Evolutionary conservation across 2,329 filamentous ascomycete genomes (phyloP).

Genomic region (Clonostachys rosea): DNA sequence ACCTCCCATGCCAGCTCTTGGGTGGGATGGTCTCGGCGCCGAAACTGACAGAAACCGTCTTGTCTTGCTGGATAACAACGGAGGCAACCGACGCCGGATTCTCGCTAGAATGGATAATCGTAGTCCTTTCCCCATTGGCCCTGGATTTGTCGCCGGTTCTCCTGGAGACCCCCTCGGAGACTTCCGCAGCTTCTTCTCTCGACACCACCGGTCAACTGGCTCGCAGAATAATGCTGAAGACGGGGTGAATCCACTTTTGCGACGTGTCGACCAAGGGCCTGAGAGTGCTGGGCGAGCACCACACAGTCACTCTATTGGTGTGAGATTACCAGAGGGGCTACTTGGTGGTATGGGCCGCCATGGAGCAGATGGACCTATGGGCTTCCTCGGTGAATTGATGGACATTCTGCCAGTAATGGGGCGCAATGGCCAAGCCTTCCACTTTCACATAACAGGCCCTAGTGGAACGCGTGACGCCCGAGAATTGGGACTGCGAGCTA

Average conservation of each 20-base stretch:
- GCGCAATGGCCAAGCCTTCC: constrained; percentile 44
- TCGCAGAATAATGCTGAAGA: constrained; percentile 65
- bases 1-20: constrained; percentile 41
- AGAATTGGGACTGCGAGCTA: constrained; percentile 24
- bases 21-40: constrained; percentile 43
- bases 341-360: constrained; percentile 28
- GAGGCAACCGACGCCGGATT: constrained; percentile 22
- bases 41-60: neutral
- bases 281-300: constrained; percentile 43
- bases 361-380: constrained; percentile 44
- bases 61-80: constrained; percentile 44
- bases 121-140: constrained; percentile 52
- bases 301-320: constrained; percentile 46
- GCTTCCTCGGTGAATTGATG: constrained; percentile 51
- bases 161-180: constrained; percentile 34
- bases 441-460: constrained; percentile 53
- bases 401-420: constrained; percentile 45
- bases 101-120: constrained; percentile 34
- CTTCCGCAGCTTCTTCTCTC: constrained; percentile 43
- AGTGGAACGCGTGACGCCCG: constrained; percentile 42
- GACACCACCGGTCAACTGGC: constrained; percentile 48
- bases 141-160: constrained; percentile 44
- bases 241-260: constrained; percentile 80
- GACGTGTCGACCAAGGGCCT: constrained; percentile 46
- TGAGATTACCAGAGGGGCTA: constrained; percentile 41